phyloP scores from a whole-genome alignment of 1,139 yeast species.

The Geotrichum europaeum region DNA sequence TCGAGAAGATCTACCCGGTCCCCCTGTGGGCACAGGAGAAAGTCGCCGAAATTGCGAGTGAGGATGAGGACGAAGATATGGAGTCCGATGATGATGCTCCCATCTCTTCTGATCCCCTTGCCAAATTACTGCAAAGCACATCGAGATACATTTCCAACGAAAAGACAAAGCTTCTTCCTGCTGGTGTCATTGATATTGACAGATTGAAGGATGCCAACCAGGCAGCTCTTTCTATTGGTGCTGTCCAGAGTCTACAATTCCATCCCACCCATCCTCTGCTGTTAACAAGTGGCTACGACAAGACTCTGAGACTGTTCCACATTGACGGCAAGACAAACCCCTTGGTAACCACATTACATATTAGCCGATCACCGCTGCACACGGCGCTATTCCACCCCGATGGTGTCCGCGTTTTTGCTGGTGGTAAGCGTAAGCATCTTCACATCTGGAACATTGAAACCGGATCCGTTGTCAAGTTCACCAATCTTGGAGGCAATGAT shows the following conservation, averaged over 20 bases:
- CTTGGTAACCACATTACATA: constrained; percentile 72
- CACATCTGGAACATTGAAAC: constrained; percentile 80
- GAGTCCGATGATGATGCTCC: constrained; percentile 37
- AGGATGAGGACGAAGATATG: constrained; percentile 32
- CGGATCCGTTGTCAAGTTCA: constrained; percentile 75
- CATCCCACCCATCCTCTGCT: constrained; percentile 82
- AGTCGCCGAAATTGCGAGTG: constrained; percentile 23
- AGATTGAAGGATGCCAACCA: constrained; percentile 84
- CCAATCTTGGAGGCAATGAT: constrained; percentile 89
- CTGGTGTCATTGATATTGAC: constrained; percentile 63
- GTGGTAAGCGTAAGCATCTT: constrained; percentile 89
- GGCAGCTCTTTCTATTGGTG: constrained; percentile 62
- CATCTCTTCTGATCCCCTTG: constrained; percentile 41
- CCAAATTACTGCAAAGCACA: constrained; percentile 53
- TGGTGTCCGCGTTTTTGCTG: constrained; percentile 63
- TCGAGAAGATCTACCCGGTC: constrained; percentile 78
- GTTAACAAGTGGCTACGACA: constrained; percentile 87
- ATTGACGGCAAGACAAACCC: constrained; percentile 86
- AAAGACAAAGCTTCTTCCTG: constrained; percentile 53
- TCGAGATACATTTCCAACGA: constrained; percentile 48
- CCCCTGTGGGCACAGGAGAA: constrained; percentile 69
- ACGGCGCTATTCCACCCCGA: constrained; percentile 59
- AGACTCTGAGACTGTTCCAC: constrained; percentile 79
- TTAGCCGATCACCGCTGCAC: constrained; percentile 74
- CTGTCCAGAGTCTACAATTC: constrained; percentile 75